Base-by-base conservation (phyloP, 1,139 yeast species). In the Saccharomyces hybrid region DNA sequence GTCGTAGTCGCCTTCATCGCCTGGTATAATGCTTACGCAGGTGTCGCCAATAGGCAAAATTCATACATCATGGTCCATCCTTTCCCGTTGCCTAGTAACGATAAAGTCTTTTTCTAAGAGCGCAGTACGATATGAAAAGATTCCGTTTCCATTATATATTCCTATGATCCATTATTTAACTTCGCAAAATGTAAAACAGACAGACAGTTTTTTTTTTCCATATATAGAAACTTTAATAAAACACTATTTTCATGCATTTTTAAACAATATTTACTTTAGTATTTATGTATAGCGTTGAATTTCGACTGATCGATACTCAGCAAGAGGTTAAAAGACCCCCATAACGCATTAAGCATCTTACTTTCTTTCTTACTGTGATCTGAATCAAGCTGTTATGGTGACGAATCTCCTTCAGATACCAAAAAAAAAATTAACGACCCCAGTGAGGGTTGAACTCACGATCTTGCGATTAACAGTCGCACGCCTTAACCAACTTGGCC, bases 11-110 rank as follows among this genome's bases (percentile, higher is more conserved):
- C 88, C 1, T 82, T 84, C 63, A 70, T 78, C 52, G 88, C 88
- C 27, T 84, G 88, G 88, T 84, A 84, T 65, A 84, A 84, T 65
- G 90, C 89, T 6, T 84, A 79, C 60, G 88, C 89, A 5, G 90
- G 90, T 82, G 68, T 84, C 54, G 86, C 87, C 50, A 83, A 78
- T 51, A 73, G 73, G 38, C 83, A 81, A 64, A 84, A 84, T 71
- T 76, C 86, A 41, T 84, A 84, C 68, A 55, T 84, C 49, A 75
- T 80, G 31, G 81, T 82, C 51, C 76, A 73, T 65, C 86, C 83
- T 32, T 55, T 81, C 63, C 73, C 79, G 34, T 75, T 81, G 67
- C 84, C 83, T 60, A 58, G 61, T 2, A 59, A 57, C 50, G 61
- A 59, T 38, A 57, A 55, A 34, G 53, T 47, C 8, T 28, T 51